Evolutionary conservation across 108 stramenopile genomes (phyloP).

Genomic region (Cyclotella choctawhatcheeana): DNA sequence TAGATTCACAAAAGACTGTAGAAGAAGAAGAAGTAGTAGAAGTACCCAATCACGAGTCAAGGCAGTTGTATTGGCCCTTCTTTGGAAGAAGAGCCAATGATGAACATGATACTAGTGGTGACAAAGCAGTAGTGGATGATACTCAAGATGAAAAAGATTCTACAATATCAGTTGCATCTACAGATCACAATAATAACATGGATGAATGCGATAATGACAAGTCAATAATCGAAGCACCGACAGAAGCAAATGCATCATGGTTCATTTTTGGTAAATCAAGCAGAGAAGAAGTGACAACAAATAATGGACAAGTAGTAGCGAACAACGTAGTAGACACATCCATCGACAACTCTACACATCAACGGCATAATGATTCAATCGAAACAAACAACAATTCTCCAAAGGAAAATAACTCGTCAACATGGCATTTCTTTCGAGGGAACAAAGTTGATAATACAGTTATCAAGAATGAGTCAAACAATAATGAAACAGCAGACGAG

Average conservation of each 20-base stretch:
- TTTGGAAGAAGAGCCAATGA: constrained; percentile 20
- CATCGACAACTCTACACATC: neutral
- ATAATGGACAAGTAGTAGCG: neutral
- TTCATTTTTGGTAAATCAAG: constrained; percentile 10
- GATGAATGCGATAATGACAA: no score
- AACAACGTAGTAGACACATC: neutral
- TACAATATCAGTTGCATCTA: neutral
- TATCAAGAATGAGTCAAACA: neutral
- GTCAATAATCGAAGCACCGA: neutral
- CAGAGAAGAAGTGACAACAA: neutral
- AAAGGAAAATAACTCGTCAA: neutral
- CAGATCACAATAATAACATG: neutral
- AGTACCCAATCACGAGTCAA: neutral
- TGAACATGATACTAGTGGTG: neutral
- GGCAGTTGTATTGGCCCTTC: neutral
- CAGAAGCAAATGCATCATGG: neutral
- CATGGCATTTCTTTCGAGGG: no score
- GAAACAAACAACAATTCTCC: neutral
- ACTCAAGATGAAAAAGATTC: neutral
- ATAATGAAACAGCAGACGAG: neutral
- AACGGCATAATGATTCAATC: neutral
- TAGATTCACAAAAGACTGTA: neutral
- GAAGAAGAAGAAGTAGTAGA: neutral
- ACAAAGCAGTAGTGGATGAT: neutral
- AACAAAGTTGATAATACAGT: neutral